phyloP scores from a whole-genome alignment of 768 basidiomycete genomes.

The Leccinum fibrillosum region DNA sequence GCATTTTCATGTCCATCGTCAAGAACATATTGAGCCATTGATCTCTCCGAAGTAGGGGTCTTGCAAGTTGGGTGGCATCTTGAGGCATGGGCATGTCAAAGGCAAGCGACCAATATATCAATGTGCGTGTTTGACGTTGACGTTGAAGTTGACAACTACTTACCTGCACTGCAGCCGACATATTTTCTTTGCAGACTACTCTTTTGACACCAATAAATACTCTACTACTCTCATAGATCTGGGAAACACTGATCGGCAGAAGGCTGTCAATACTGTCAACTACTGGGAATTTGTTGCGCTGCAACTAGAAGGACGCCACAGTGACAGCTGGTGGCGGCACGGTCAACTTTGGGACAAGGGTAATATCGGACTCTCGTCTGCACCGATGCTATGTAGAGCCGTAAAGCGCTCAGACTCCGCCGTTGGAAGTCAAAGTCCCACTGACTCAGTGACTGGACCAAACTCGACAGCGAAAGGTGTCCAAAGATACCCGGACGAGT shows the following conservation, averaged over 20 bases:
- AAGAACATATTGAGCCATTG: background rate
- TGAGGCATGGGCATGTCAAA: background rate
- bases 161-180: background rate
- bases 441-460: no score
- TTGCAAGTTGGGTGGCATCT: background rate
- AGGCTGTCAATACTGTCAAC: background rate
- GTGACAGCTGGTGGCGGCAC: background rate
- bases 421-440: no score
- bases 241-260: background rate
- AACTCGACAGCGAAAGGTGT: no score
- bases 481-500: no score
- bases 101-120: background rate
- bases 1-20: background rate
- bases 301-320: background rate
- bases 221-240: background rate
- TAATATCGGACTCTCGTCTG: no score
- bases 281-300: background rate
- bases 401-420: no score
- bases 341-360: background rate
- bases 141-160: background rate
- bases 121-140: background rate
- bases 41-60: no score
- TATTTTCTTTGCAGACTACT: background rate
- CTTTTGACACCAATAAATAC: background rate
- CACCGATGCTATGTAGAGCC: no score